These are phyloP conservation scores for Actinidia arguta DNA, from an alignment of 179 eudicot genomes.

Conservation along the genomic window DNA sequence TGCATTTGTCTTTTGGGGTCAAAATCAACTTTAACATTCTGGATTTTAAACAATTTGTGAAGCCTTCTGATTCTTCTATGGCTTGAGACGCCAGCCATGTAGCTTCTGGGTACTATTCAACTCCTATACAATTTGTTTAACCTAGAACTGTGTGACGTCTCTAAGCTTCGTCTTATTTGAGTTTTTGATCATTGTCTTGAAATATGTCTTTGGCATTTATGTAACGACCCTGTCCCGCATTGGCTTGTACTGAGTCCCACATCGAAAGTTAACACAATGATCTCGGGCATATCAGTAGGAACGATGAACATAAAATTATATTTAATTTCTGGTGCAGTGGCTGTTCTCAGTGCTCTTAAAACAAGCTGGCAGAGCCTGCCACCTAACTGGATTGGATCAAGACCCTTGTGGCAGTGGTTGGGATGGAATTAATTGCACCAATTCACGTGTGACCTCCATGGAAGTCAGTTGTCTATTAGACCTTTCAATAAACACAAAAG, in stretches of 20 bases:
- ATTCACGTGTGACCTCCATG: conserved; percentile 65
- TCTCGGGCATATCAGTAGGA: background rate
- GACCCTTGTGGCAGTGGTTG: conserved; percentile 59
- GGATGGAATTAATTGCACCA: conserved; percentile 74
- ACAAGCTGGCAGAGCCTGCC: conserved; percentile 42
- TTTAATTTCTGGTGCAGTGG: background rate
- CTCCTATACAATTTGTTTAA: background rate
- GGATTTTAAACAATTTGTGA: background rate
- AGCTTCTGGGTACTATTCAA: background rate
- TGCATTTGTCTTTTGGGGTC: background rate
- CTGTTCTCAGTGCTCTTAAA: background rate
- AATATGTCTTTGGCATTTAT: background rate
- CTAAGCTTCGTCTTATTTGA: background rate
- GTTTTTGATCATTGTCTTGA: background rate
- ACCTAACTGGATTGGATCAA: conserved; percentile 40
- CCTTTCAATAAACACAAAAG: background rate
- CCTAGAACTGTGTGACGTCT: background rate
- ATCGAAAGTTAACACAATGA: background rate
- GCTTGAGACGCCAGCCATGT: background rate
- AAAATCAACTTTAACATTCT: background rate
- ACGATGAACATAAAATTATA: background rate
- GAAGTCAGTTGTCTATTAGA: conserved; percentile 35
- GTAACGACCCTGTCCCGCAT: background rate
- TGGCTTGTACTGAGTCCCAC: background rate
- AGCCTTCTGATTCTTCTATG: background rate